Evolutionary conservation across 2,329 filamentous ascomycete species (phyloP).

Genomic region (Kalmusia sp.): DNA sequence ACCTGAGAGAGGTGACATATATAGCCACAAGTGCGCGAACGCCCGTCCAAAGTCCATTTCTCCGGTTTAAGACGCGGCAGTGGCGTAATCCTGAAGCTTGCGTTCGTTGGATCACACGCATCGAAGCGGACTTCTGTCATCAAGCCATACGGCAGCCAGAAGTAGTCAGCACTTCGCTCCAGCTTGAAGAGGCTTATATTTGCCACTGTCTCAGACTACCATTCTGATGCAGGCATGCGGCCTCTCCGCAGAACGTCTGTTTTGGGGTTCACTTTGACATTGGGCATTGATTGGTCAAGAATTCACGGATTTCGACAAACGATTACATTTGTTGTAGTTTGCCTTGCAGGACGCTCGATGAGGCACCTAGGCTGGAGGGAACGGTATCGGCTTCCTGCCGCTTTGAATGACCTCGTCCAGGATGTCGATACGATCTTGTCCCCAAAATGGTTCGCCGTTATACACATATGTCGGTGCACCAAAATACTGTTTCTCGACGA

Average conservation of each 20-base stretch:
- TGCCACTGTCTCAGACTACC: no score
- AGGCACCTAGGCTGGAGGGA: not conserved
- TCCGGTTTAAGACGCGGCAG: not conserved
- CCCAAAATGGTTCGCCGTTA: constrained; percentile 31
- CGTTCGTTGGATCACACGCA: not conserved
- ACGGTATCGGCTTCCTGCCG: constrained; percentile 16
- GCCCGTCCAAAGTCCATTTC: no score
- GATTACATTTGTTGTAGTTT: no score
- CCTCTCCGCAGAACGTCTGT: no score
- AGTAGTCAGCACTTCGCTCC: not conserved
- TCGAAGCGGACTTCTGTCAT: not conserved
- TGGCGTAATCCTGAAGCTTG: not conserved
- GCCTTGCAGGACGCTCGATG: no score
- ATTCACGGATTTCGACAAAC: no score
- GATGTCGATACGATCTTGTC: constrained; percentile 33
- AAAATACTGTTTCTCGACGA: constrained; percentile 15
- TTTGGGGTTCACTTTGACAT: no score
- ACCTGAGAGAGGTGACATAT: not conserved
- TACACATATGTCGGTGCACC: constrained; percentile 31
- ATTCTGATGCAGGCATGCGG: no score
- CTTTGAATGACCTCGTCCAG: constrained; percentile 28
- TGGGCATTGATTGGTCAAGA: no score
- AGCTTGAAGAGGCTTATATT: no score
- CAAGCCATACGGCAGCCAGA: not conserved
- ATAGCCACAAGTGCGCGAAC: not conserved